Evolutionary conservation across 768 basidiomycete genomes (phyloP), one percentile per base, ranked within the genome.

Genomic region (Macrocybe gigantea): DNA sequence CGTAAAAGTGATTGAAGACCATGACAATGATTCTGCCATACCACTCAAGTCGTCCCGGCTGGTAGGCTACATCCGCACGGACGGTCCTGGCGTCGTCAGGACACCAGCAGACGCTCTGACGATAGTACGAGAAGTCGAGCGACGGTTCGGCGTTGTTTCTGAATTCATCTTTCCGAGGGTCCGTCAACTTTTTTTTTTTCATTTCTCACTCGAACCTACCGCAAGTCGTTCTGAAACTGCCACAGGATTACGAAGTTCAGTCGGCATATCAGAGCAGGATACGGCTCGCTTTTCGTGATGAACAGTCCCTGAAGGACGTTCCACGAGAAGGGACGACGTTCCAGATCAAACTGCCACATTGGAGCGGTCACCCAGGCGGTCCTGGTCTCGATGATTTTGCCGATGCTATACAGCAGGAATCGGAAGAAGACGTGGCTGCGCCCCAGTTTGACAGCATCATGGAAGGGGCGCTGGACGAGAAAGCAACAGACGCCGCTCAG

Each of bases 111-210:
- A 85, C 15, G 75, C 73, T 5, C 68, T 74, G 6, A 66, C 75
- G 40, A 66, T 81, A 40, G 57, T 84, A 47, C 73, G 77, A 40
- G 75, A 71, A 6, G 54, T 85, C 30, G 83, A 86, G 63, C 69
- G 70, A 12, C 73, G 70, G 46, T 80, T 74, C 59, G 80, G 80
- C 10, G 61, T 66, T 7, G 56, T 82, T 33, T 59, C 67, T 29
- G 74, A 77, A 45, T 76, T 66, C 41, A 60, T 62, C 38, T 64
- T 74, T 36, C 50, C 60, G 32, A 67, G 70, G 63, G 79, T 78
- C 55, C 14, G 67, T 61, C 33, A 22, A 4, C 12, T 41, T 37
- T 41, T 11, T 39, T 39, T 47, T 47, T 41, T 47, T 47, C 38
- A 22, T 33, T 8, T 40, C 22, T 22, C 29, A 33, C 14, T 13